Percentiles rank a stretch among this genome's conserved stretches.
Conservation (phyloP, 2,329 filamentous ascomycete species). For the Seiridium unicorne region DNA sequence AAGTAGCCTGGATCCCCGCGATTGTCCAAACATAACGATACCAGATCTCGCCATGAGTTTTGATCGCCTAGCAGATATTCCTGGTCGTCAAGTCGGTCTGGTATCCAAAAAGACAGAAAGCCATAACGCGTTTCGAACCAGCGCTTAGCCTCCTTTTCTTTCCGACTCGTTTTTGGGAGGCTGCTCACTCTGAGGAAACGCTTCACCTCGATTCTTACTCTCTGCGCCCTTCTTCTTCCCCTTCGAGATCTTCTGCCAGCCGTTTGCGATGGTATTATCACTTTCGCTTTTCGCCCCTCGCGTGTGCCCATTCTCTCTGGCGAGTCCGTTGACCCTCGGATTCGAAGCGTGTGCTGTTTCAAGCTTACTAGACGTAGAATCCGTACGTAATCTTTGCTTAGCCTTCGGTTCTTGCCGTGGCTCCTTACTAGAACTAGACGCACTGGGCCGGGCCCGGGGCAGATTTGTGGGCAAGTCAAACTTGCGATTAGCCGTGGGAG, state of each 20-base stretch:
- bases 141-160: constrained; percentile 57
- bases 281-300: constrained; percentile 55
- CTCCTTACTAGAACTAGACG: constrained; percentile 16
- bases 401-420: constrained; percentile 17
- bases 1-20: constrained; percentile 17
- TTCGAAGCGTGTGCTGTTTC: constrained; percentile 20
- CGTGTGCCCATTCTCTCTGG: constrained; percentile 51
- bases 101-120: constrained; percentile 25
- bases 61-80: constrained; percentile 7
- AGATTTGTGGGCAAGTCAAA: constrained; percentile 39
- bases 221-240: constrained; percentile 50
- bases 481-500: constrained; percentile 60
- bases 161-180: constrained; percentile 58
- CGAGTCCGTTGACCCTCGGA: constrained; percentile 35
- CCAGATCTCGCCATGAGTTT: constrained; percentile 19
- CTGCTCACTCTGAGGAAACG: constrained; percentile 46
- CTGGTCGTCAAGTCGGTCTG: constrained; percentile 11
- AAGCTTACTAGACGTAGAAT: constrained; percentile 17
- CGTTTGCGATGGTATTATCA: constrained; percentile 36
- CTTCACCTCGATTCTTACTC: constrained; percentile 43
- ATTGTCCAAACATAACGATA: constrained; percentile 19
- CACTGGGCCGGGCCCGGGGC: constrained; percentile 11
- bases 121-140: background rate
- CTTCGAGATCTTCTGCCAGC: constrained; percentile 61
- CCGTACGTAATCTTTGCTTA: constrained; percentile 26